Base-by-base conservation (phyloP, 164 flowering plant genomes). In the Piper longum region DNA sequence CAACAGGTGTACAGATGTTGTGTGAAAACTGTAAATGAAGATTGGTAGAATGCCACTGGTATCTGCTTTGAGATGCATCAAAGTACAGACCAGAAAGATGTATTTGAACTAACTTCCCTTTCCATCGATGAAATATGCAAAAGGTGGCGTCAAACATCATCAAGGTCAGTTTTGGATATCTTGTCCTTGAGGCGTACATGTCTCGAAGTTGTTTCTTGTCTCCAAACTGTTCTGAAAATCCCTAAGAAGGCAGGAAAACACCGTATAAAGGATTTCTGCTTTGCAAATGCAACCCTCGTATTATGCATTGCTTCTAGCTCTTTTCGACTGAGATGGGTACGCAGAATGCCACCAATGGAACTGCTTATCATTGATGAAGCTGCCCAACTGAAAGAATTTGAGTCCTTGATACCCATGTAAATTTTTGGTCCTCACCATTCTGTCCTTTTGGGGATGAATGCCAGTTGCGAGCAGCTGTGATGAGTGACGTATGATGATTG, bases 381-480 rank as follows among this genome's bases (percentile, higher is more conserved):
- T 14, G 82, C 85, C 4, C 85, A 81, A 60, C 60, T 84, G 8
- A 82, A 76, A 64, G 87, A 82, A 64, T 78, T 78, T 65, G 86
- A 84, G 57, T 79, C 89, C 11, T 40, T 61, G 2, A 78, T 85
- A 6, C 84, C 89, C 0, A 61, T 82, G 36, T 82, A 73, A 57
- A 69, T 82, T 43, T 16, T 57, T 1, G 80, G 81, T 16, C 52
- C 83, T 39, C 56, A 59, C 0, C 78, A 80, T 71, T 85, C 71
- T 39, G 54, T 85, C 57, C 73, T 85, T 57, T 80, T 16, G 89
- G 89, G 0, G 87, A 85, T 43, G 83, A 81, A 63, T 61, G 58
- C 7, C 87, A 85, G 63, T 67, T 85, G 39, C 84, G 83, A 16
- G 79, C 89, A 4, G 63, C 74, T 69, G 82, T 85, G 41, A 56